These are phyloP conservation scores for Henckelia pumila DNA, from an alignment of 257 asterid genomes.

Conservation along the genomic window DNA sequence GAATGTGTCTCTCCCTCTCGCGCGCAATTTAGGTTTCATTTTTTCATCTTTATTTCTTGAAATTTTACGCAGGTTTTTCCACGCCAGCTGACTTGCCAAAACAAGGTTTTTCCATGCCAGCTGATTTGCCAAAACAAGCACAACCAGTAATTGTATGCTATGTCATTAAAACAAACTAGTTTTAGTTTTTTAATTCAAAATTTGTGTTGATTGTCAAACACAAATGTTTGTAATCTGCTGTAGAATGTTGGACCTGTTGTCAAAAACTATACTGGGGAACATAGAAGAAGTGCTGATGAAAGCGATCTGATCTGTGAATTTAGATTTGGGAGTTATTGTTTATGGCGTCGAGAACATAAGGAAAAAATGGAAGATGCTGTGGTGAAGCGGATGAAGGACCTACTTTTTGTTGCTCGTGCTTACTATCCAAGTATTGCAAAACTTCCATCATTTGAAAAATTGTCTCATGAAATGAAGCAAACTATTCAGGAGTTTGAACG, in stretches of 20 bases:
- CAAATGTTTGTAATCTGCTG: slow-evolving; percentile 24
- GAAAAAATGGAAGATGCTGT: slow-evolving; percentile 63
- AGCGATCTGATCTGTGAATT: slow-evolving; percentile 64
- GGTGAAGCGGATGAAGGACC: slow-evolving; percentile 96
- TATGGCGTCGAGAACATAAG: slow-evolving; percentile 82
- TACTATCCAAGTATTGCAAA: slow-evolving; percentile 96
- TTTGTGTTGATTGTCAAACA: slow-evolving; percentile 18
- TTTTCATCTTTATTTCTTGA: slow-evolving; percentile 24
- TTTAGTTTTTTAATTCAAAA: slow-evolving; percentile 6
- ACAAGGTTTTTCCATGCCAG: too few relatives aligned
- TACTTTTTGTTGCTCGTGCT: slow-evolving; percentile 96
- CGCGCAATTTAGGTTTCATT: slow-evolving; percentile 12
- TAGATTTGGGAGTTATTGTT: slow-evolving; percentile 90
- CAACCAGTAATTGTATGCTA: slow-evolving; percentile 40
- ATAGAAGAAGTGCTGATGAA: slow-evolving; percentile 45
- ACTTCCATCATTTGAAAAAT: slow-evolving; percentile 71
- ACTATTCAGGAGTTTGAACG: slow-evolving; percentile 97
- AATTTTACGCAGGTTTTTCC: slow-evolving; percentile 40
- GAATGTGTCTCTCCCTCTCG: slow-evolving; percentile 20
- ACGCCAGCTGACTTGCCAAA: slow-evolving; percentile 42
- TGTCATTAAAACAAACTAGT: slow-evolving; percentile 18
- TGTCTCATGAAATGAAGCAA: slow-evolving; percentile 86
- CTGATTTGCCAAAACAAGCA: slow-evolving; percentile 39
- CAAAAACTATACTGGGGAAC: slow-evolving; percentile 29
- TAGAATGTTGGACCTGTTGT: slow-evolving; percentile 42